Evolutionary conservation across 2,329 filamentous ascomycete species (phyloP), one percentile per base, ranked within the genome.

Genomic region (Colletotrichum sp.): DNA sequence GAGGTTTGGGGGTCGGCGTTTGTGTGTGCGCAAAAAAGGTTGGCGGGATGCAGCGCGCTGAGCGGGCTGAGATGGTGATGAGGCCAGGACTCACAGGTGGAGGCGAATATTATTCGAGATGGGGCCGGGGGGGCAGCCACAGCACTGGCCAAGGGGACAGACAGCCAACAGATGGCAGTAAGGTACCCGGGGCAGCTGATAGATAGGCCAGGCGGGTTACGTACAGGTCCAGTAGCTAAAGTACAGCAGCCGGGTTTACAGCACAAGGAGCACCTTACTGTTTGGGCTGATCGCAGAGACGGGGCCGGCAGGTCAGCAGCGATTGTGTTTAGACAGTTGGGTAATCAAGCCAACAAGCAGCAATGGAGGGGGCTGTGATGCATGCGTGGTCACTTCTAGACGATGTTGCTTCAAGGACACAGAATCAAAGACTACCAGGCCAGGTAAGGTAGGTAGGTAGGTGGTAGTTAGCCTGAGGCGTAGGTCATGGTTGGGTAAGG

Each of bases 11-110:
- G 65, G 34, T 39, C 61, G n/a, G 49, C 62, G 62, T 72, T 73
- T 73, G 65, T 68, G 72, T 71, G 76, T 77, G 72, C 69, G 73
- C 73, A 34, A 76, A 76, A 73, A 73, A 62, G 70, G 70, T 27
- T 68, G 57, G 76, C 69, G 72, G 72, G 55, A 76, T 72, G 57
- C 67, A 70, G 72, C 64, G 69, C 72, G 76, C 68, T 71, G 76
- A 67, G 76, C 65, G 69, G 76, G 69, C 70, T 73, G 66, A 52
- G 64, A 66, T 55, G 72, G 77, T 70, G 69, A 71, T 70, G 68
- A 71, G 66, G 72, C 32, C 59, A 77, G 72, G 65, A 75, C 72
- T 78, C 72, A 72, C 68, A 72, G 71, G 75, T 77, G 76, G 72
- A 72, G 72, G 72, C 73, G 69, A 71, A 76, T 76, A 72, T 71